These are phyloP conservation scores for Jamesozyma piceae DNA, from an alignment of 805 yeast species.

Conservation along the genomic window DNA sequence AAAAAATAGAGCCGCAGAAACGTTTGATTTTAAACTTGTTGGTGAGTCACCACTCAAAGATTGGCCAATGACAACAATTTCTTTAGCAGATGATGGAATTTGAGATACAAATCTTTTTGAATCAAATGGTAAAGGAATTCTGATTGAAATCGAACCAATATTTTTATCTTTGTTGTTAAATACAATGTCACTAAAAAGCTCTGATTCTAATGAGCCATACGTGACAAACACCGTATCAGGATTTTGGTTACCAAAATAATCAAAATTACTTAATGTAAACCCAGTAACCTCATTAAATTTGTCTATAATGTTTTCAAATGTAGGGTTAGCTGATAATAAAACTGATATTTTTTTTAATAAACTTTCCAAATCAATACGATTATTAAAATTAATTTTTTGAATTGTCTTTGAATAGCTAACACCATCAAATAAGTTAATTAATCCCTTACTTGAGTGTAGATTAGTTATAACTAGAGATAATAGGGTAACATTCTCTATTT, in stretches of 20 bases:
- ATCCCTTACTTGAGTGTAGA: conserved; percentile 32
- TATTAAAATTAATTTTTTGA: conserved; percentile 8
- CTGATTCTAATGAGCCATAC: conserved; percentile 64
- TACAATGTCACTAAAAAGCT: conserved; percentile 36
- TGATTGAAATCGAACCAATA: conserved; percentile 60
- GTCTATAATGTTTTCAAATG: conserved; percentile 22
- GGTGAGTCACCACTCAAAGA: conserved; percentile 27
- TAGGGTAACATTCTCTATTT: conserved; percentile 58
- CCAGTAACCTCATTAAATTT: conserved; percentile 22
- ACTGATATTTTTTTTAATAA: neutral
- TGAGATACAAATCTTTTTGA: conserved; percentile 46
- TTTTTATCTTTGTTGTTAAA: conserved; percentile 21
- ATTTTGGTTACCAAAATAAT: conserved; percentile 53
- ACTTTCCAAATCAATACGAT: conserved; percentile 8
- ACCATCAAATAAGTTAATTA: conserved; percentile 75
- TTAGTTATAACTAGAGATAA: conserved; percentile 57
- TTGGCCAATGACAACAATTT: conserved; percentile 63
- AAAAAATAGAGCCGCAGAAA: conserved; percentile 60
- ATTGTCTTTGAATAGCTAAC: conserved; percentile 33
- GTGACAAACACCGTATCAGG: conserved; percentile 62
- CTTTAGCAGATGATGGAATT: conserved; percentile 50
- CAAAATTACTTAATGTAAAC: conserved; percentile 22
- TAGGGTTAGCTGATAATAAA: conserved; percentile 8
- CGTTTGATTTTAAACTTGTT: conserved; percentile 55
- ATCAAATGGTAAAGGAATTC: conserved; percentile 78